These are phyloP conservation scores for Kwoniella mangroviensis DNA, from an alignment of 768 basidiomycete species.

Conservation along the genomic window DNA sequence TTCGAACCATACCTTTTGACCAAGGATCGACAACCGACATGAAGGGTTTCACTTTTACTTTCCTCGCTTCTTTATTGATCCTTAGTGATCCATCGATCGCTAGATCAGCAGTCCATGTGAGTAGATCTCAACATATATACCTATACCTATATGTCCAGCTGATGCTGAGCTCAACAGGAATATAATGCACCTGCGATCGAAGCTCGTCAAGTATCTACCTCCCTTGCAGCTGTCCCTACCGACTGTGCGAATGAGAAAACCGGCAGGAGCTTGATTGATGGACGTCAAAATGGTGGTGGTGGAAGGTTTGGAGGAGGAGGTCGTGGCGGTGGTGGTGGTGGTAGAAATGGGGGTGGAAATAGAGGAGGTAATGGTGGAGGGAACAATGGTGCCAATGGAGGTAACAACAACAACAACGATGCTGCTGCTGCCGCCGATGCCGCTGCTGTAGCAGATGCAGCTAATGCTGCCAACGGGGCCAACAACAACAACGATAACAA, in stretches of 20 bases:
- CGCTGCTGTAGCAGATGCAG: background rate
- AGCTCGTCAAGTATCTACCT: background rate
- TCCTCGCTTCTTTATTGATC: conserved; percentile 13
- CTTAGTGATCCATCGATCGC: conserved; percentile 3
- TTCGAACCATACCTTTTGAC: no score
- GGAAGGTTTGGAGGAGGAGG: conserved; percentile 11
- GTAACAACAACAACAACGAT: conserved; percentile 10
- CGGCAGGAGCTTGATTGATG: background rate
- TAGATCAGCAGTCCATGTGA: conserved; percentile 14
- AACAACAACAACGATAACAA: conserved; percentile 9
- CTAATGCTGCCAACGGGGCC: background rate
- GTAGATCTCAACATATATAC: background rate
- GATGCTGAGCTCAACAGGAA: background rate
- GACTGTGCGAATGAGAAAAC: background rate
- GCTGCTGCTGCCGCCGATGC: background rate
- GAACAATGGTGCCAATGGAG: conserved; percentile 4
- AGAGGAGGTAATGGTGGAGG: conserved; percentile 18
- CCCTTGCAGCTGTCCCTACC: background rate
- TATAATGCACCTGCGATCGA: background rate
- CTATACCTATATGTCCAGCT: background rate
- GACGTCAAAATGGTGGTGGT: conserved; percentile 11
- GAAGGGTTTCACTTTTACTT: conserved; percentile 5
- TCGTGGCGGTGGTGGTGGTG: conserved; percentile 10
- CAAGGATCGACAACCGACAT: background rate
- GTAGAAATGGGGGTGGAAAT: conserved; percentile 28